Evolutionary conservation across 768 basidiomycete species (phyloP).

Genomic region (Coprinopsis sp.): DNA sequence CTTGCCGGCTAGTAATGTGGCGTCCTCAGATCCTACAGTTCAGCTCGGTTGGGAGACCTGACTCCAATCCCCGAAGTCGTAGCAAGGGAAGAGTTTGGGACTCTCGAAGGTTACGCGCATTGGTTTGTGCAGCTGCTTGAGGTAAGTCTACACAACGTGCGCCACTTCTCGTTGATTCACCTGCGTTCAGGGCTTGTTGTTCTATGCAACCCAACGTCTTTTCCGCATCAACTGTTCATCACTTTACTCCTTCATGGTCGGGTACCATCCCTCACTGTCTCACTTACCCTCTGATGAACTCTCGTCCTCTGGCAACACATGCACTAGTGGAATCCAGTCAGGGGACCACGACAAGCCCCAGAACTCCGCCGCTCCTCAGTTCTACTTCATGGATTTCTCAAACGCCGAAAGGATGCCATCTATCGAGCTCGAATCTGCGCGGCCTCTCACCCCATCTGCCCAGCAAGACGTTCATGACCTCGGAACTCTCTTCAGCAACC

Average conservation of each 20-base stretch:
- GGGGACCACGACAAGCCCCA: not conserved
- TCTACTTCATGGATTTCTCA: not conserved
- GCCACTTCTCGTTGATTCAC: not conserved
- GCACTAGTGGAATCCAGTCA: not conserved
- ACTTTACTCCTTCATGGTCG: constrained; percentile 3
- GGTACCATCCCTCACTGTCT: too few species aligned
- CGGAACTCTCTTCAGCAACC: not conserved
- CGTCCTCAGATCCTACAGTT: too few species aligned
- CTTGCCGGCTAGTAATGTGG: too few species aligned
- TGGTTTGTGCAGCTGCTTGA: constrained; percentile 2
- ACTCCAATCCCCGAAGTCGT: too few species aligned
- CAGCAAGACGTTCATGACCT: constrained; percentile 1
- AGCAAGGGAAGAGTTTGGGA: not conserved
- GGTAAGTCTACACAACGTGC: not conserved
- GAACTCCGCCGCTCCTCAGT: not conserved
- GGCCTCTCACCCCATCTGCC: not conserved
- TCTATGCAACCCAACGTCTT: not conserved
- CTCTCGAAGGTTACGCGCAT: not conserved
- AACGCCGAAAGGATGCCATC: not conserved
- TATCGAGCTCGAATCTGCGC: not conserved
- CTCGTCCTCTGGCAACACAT: not conserved
- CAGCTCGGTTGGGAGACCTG: not conserved
- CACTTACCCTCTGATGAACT: not conserved
- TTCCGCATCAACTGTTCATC: not conserved
- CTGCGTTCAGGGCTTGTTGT: not conserved